Base-by-base conservation (phyloP, 208 protist genomes). In the Acanthamoeba sp. region DNA sequence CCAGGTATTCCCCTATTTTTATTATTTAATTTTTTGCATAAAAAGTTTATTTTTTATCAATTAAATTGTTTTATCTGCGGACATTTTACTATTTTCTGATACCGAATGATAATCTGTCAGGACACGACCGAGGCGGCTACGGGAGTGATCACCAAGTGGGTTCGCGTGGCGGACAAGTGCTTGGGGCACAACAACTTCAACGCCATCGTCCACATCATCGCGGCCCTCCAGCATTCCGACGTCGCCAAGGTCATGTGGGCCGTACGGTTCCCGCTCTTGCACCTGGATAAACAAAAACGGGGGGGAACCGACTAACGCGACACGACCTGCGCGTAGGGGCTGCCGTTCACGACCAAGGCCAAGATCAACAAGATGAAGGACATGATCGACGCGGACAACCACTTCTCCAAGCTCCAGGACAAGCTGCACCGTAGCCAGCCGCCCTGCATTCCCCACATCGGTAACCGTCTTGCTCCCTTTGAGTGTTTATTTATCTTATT, bases 131-230 rank as follows among this genome's bases (percentile, higher is more conserved):
- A 85, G 32, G 32, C 45, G 50, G 76, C 76, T 22, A 55, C 45
- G 14, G 76, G 14, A 40, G 38, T n/a, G n/a, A 29, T 85, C 29
- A 20, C n/a, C 50, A 29, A 52, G 29, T 85, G 76, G 76, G 34
- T 69, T 14, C 40, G 40, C 20, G 82, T 90, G 29, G 82, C 82
- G 22, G 82, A 90, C 29, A 55, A 64, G 32, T 90, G 82, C 40
- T 12, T 90, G n/a, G 82, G 3, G 0, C 34, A 50, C 34, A 90
- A 90, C 82, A 90, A 90, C 82, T 90, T 90, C 82, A 90, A 90
- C 52, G 29, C 82, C 9, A 64, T 66, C n/a, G 82, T 90, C 9
- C 34, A 90, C 34, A 90, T 90, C 45, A n/a, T 64, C 24, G n/a
- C 16, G 9, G 82, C n/a, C 18, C 24, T 90, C 22, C 29, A 22